Evolutionary conservation across 2,329 filamentous ascomycete species (phyloP).

Genomic region (Remersonia thermophila): DNA sequence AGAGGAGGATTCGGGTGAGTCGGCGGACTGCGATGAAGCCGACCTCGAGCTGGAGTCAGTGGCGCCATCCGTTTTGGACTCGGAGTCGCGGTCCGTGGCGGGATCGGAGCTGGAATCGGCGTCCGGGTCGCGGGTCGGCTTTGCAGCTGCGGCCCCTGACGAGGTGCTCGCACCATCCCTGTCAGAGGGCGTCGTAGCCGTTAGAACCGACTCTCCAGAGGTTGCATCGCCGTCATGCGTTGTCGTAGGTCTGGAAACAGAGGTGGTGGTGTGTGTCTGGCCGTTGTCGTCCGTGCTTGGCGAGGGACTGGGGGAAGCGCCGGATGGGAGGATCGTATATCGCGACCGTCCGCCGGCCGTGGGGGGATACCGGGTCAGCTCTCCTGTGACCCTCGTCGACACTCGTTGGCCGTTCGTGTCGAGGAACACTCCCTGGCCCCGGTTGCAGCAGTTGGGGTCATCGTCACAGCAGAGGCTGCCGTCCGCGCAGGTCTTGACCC

Average conservation of each 20-base stretch:
- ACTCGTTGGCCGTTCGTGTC: conserved; percentile 4
- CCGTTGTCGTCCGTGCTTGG: too few relatives aligned
- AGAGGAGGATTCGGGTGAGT: background rate
- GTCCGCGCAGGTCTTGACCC: conserved; percentile 8
- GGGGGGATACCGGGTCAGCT: conserved; percentile 10
- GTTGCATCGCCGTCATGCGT: too few relatives aligned
- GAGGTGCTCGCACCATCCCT: too few relatives aligned
- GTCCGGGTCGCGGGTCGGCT: background rate
- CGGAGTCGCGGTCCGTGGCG: background rate
- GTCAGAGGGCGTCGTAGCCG: too few relatives aligned
- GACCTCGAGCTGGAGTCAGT: too few relatives aligned
- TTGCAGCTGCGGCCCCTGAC: background rate
- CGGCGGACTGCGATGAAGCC: too few relatives aligned
- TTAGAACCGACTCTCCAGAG: too few relatives aligned
- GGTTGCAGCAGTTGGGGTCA: conserved; percentile 7
- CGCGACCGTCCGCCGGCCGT: background rate
- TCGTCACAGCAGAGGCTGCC: conserved; percentile 11
- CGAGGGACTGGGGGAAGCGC: too few relatives aligned
- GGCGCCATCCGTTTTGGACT: background rate
- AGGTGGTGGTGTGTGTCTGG: too few relatives aligned
- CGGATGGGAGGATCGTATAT: conserved; percentile 2
- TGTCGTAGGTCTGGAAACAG: too few relatives aligned
- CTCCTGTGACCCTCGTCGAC: background rate
- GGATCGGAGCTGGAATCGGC: background rate
- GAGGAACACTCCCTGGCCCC: conserved; percentile 7